phyloP scores from a whole-genome alignment of 192 early-diverging fungal genomes.

The Linnemannia schmuckeri region DNA sequence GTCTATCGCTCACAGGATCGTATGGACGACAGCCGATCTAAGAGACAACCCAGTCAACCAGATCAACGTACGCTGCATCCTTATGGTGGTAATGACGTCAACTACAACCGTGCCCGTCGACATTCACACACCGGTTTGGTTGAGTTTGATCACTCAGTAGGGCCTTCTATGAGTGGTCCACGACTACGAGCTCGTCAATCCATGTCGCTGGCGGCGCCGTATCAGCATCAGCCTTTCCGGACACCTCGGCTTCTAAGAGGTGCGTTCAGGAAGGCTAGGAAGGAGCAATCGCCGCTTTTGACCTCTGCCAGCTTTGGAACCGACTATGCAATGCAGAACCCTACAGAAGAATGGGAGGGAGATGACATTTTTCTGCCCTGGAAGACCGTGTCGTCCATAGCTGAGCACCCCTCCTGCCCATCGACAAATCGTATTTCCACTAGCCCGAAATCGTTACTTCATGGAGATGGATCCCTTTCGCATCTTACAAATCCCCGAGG shows the following conservation, averaged over 20 bases:
- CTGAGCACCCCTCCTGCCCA: not conserved
- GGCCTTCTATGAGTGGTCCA: not conserved
- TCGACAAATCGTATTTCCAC: not conserved
- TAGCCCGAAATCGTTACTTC: not conserved
- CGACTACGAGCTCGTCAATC: conserved; percentile 22
- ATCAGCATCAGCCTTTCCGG: conserved; percentile 25
- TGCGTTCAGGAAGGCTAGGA: conserved; percentile 37
- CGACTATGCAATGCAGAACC: not conserved
- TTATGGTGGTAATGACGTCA: not conserved
- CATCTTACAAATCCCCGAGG: not conserved
- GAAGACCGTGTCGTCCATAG: not conserved
- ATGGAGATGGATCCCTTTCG: not conserved
- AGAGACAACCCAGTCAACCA: not conserved
- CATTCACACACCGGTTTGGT: conserved; percentile 41
- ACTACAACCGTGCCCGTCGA: conserved; percentile 13
- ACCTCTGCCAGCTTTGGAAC: conserved; percentile 47
- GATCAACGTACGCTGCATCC: not conserved
- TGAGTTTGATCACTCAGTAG: not conserved
- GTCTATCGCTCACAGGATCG: not conserved
- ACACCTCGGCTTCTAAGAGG: conserved; percentile 29
- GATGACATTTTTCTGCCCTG: conserved; percentile 4
- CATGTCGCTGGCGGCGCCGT: conserved; percentile 8
- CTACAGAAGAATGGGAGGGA: not conserved
- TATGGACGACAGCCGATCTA: not conserved
- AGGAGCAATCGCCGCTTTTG: conserved; percentile 45